Base-by-base conservation (phyloP, 2,329 filamentous ascomycete species). In the Apiospora arundinis region DNA sequence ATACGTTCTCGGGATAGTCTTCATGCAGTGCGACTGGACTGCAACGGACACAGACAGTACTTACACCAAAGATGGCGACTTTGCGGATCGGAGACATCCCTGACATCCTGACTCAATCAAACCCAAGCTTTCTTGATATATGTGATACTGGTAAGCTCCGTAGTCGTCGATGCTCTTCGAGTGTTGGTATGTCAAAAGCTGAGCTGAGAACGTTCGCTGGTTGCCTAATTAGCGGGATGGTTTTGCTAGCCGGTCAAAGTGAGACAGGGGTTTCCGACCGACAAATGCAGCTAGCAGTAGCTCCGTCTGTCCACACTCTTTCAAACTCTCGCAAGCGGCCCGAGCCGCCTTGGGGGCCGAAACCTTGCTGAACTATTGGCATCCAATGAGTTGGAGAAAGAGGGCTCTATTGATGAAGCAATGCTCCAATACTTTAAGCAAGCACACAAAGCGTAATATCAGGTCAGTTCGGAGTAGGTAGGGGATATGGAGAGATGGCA, bases 61-160 rank as follows among this genome's bases (percentile, higher is more conserved):
- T 73, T 75, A 78, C 77, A 44, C 77, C 77, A 63, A 78, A 75
- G 67, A 78, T 67, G 6, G 75, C 75, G 37, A 78, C 74, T 70
- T 75, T 78, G 25, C 71, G 74, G 42, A 78, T 78, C 25, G 40
- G 12, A 23, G 65, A 28, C 65, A 67, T 67, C 0, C 11, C 2
- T 2, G 5, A 7, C 2, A 18, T 8, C 11, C 2, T 18, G 7
- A 52, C 8, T 2, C 0, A 28, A 7, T 9, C 23, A 14, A 3
- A 16, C 8, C 8, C 28, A 60, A n/a, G 14, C 18, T 11, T 28
- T 3, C 4, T 21, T 8, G 1, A 40, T 4, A 12, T 21, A 9
- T 18, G 18, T 49, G n/a, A n/a, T 14, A 2, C 18, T 14, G 32
- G 49, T 25, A 3, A 14, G 11, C 2, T 7, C 6, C 3, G 56